phyloP scores from a whole-genome alignment of 108 stramenopile species.

The Nitzschia inconspicua region DNA sequence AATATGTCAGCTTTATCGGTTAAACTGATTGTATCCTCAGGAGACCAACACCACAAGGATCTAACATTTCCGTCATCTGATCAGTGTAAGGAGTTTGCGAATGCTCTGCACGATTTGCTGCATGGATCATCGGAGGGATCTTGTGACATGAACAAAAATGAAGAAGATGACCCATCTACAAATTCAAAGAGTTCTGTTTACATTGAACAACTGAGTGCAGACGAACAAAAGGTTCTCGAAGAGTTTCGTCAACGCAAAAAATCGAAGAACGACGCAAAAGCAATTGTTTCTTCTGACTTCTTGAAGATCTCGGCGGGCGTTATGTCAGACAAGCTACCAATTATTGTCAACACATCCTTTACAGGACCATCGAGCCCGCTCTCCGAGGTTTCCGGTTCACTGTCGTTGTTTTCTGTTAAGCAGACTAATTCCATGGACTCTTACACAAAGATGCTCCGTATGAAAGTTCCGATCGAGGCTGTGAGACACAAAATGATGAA shows the following conservation, averaged over 20 bases:
- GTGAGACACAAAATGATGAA: conserved; percentile 77
- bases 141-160: no score
- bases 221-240: conserved; percentile 37
- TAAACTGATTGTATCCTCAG: conserved; percentile 37
- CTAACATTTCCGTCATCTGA: conserved; percentile 55
- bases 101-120: conserved; percentile 53
- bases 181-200: conserved; percentile 11
- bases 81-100: conserved; percentile 68
- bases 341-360: conserved; percentile 4
- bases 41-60: conserved; percentile 33
- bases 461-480: conserved; percentile 67
- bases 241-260: conserved; percentile 35
- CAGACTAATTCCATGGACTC: conserved; percentile 12
- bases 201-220: conserved; percentile 37
- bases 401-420: conserved; percentile 7
- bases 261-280: neutral
- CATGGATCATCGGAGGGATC: neutral
- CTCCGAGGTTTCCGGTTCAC: conserved; percentile 26
- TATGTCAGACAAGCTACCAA: conserved; percentile 12
- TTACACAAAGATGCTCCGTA: conserved; percentile 41
- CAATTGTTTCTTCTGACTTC: neutral
- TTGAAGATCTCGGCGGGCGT: neutral
- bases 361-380: conserved; percentile 24
- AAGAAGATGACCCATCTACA: neutral
- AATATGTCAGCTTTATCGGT: conserved; percentile 65